Evolutionary conservation across 1,284 basidiomycete genomes (phyloP).

Genomic region (Malassezia furfur): DNA sequence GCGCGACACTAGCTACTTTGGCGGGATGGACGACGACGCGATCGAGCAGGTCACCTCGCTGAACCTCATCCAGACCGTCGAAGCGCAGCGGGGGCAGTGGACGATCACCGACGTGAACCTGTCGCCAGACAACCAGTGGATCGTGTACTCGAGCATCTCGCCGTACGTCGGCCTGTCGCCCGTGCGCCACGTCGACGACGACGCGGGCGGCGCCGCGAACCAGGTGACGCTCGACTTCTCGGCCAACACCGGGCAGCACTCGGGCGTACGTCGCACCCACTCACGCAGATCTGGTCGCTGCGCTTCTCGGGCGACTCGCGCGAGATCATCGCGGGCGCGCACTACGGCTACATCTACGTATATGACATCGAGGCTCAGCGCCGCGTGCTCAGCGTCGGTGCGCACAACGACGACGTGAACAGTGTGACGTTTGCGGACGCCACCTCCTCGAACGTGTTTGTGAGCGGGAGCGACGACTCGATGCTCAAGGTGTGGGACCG

Average conservation of each 20-base stretch:
- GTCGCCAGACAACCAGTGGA: constrained; percentile 82
- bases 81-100: constrained; percentile 36
- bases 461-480: constrained; percentile 86
- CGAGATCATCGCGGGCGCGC: constrained; percentile 63
- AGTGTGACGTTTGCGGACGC: constrained; percentile 88
- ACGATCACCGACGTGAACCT: constrained; percentile 67
- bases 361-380: constrained; percentile 68
- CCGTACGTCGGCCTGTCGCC: constrained; percentile 73
- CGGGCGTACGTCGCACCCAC: constrained; percentile 21
- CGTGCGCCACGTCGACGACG: not conserved
- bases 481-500: constrained; percentile 94
- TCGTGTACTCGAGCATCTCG: constrained; percentile 62
- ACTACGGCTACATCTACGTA: constrained; percentile 67
- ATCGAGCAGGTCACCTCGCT: constrained; percentile 29
- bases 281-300: constrained; percentile 67
- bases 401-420: constrained; percentile 84
- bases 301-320: constrained; percentile 90
- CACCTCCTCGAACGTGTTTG: constrained; percentile 78
- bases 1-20: not conserved
- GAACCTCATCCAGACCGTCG: constrained; percentile 41
- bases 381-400: constrained; percentile 70
- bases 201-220: constrained; percentile 18
- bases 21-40: not conserved
- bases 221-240: constrained; percentile 47
- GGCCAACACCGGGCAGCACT: constrained; percentile 39